These are phyloP conservation scores for Podospora pseudocomata DNA, from an alignment of 495 filamentous ascomycete species.

Conservation along the genomic window DNA sequence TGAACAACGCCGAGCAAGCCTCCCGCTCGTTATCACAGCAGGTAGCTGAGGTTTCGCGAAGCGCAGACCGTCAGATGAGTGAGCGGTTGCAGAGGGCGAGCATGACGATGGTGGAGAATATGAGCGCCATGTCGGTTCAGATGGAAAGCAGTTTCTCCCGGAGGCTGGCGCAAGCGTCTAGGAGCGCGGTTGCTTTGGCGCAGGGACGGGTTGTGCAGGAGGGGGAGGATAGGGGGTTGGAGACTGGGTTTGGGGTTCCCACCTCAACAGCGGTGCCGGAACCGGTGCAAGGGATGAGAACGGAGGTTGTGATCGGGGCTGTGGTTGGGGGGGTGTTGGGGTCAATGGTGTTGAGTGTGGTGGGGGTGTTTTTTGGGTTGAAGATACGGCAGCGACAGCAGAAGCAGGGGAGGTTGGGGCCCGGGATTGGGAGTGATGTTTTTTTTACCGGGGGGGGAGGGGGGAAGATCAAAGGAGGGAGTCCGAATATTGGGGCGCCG, in stretches of 20 bases:
- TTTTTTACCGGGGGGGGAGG: constrained; percentile 11
- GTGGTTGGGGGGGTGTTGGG: constrained; percentile 43
- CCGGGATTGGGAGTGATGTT: constrained; percentile 33
- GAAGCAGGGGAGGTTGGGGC: neutral
- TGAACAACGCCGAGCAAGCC: constrained; percentile 23
- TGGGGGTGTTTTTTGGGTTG: constrained; percentile 34
- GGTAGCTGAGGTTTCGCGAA: constrained; percentile 20
- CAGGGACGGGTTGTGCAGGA: neutral
- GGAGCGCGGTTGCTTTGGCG: constrained; percentile 28
- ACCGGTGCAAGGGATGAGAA: neutral
- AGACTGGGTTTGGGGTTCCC: neutral
- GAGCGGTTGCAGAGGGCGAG: neutral
- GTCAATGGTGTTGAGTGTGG: constrained; percentile 37
- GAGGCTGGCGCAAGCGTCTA: constrained; percentile 33
- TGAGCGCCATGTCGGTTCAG: constrained; percentile 23
- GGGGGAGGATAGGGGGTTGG: neutral
- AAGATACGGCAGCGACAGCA: constrained; percentile 31
- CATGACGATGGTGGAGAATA: constrained; percentile 13
- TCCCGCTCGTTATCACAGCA: constrained; percentile 26
- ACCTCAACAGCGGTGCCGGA: neutral
- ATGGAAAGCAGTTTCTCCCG: constrained; percentile 30
- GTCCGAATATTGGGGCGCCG: constrained; percentile 6
- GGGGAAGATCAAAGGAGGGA: neutral
- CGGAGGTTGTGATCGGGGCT: constrained; percentile 26
- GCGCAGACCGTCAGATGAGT: constrained; percentile 1